Evolutionary conservation across 352 stramenopile species (phyloP).

Genomic region (Pythium dissimile): DNA sequence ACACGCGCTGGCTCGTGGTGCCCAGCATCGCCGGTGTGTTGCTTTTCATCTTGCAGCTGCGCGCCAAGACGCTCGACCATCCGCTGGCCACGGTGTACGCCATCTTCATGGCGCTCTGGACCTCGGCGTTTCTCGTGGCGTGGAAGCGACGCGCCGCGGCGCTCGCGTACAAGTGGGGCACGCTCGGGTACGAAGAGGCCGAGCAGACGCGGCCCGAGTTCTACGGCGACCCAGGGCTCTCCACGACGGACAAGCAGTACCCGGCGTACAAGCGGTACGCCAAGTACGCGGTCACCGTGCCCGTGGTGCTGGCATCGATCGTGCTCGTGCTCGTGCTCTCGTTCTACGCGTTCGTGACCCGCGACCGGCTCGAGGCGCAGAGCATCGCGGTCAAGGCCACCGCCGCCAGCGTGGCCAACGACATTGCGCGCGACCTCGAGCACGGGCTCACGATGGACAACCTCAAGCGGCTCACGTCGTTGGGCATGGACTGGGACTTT

Average conservation of each 20-base stretch:
- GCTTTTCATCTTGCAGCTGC: conserved; percentile 72
- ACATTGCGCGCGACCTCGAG: conserved; percentile 36
- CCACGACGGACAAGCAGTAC: conserved; percentile 49
- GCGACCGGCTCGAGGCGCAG: conserved; percentile 65
- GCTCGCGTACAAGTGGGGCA: conserved; percentile 88
- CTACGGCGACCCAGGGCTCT: conserved; percentile 40
- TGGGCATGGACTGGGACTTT: conserved; percentile 76
- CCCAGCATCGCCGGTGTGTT: conserved; percentile 68
- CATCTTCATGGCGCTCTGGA: conserved; percentile 90
- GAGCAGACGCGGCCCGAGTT: conserved; percentile 86
- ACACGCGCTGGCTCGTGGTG: conserved; percentile 87
- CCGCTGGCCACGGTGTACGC: conserved; percentile 75
- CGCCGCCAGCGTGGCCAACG: conserved; percentile 40
- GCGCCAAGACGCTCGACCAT: conserved; percentile 65
- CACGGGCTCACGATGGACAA: conserved; percentile 61
- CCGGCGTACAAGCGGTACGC: conserved; percentile 63
- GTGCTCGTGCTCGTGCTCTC: conserved; percentile 48
- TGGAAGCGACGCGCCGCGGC: conserved; percentile 76
- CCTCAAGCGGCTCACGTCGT: conserved; percentile 37
- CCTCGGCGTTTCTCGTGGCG: conserved; percentile 82
- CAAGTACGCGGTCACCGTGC: conserved; percentile 76
- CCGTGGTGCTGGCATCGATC: conserved; percentile 59
- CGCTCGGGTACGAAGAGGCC: conserved; percentile 84
- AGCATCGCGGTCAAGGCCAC: conserved; percentile 41
- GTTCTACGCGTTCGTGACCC: conserved; percentile 70